Conservation (phyloP, 2,329 filamentous ascomycete species). For the Didymella segeticola region DNA sequence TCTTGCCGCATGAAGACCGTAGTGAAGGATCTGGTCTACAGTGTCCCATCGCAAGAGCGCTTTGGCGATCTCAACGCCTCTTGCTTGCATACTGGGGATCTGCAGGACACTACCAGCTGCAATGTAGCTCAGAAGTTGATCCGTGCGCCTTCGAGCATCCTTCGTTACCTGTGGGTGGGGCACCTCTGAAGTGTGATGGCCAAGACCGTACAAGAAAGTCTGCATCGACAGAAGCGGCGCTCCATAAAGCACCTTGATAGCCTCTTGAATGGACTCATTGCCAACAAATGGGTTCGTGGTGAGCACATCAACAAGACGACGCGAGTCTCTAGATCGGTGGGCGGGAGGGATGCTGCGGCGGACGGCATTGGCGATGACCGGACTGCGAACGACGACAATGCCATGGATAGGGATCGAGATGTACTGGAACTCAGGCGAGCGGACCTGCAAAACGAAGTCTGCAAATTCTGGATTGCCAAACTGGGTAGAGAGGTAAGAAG, state of each 20-base stretch:
- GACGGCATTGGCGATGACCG: constrained; percentile 41
- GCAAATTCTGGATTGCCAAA: constrained; percentile 47
- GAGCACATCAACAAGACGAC: constrained; percentile 36
- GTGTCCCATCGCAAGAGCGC: constrained; percentile 68
- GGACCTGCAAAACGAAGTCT: constrained; percentile 47
- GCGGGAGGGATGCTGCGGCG: constrained; percentile 27
- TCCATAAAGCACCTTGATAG: constrained; percentile 47
- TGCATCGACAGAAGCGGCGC: constrained; percentile 38
- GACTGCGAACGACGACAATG: constrained; percentile 46
- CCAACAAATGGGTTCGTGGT: constrained; percentile 38
- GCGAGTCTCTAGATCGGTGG: constrained; percentile 34
- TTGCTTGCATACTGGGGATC: constrained; percentile 61
- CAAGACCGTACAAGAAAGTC: constrained; percentile 39
- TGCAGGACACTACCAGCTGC: constrained; percentile 67
- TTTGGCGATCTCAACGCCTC: constrained; percentile 66
- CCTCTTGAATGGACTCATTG: constrained; percentile 42
- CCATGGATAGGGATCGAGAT: constrained; percentile 45
- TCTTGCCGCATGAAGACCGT: constrained; percentile 58
- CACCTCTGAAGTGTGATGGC: constrained; percentile 33
- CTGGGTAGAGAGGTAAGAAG: constrained; percentile 40
- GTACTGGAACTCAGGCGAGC: constrained; percentile 34
- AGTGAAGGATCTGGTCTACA: constrained; percentile 66
- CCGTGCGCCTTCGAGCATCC: constrained; percentile 46
- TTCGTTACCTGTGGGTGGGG: constrained; percentile 30
- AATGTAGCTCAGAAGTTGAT: constrained; percentile 63